Conservation (phyloP, 768 basidiomycete species). For the Leucosporidium creatinivorum region DNA sequence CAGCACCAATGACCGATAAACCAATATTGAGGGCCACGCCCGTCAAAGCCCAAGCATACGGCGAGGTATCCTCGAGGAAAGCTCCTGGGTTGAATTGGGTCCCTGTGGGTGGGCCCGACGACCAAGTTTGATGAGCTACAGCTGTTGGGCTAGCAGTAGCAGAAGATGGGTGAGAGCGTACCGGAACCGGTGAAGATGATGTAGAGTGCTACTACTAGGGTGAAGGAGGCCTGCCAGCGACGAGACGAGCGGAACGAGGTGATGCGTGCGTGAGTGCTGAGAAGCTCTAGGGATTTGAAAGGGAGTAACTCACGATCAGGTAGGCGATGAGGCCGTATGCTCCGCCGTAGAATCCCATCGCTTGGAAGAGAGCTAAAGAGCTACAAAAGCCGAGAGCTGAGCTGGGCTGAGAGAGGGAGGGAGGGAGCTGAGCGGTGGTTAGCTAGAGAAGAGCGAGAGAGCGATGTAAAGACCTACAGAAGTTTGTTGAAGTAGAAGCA, state of each 20-base stretch:
- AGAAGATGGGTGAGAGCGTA: not conserved
- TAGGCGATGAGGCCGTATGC: slow-evolving; percentile 3
- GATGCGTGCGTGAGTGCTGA: not conserved
- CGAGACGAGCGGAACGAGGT: not conserved
- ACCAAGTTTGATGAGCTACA: too few relatives aligned
- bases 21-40: slow-evolving; percentile 92
- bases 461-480: too few relatives aligned
- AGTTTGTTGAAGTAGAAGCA: too few relatives aligned
- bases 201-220: slow-evolving; percentile 12
- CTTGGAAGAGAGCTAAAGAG: too few relatives aligned
- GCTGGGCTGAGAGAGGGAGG: too few relatives aligned
- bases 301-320: not conserved
- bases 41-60: slow-evolving; percentile 82
- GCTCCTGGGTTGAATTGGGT: slow-evolving; percentile 74
- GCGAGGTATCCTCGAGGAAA: slow-evolving; percentile 88
- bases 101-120: too few relatives aligned
- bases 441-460: too few relatives aligned
- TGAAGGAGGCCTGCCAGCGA: not conserved
- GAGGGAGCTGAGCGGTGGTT: too few relatives aligned
- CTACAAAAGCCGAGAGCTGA: too few relatives aligned
- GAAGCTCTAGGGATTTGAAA: too few relatives aligned
- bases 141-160: too few relatives aligned
- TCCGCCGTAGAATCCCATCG: too few relatives aligned
- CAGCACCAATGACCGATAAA: slow-evolving; percentile 85
- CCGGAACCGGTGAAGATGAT: slow-evolving; percentile 30